A percentile compares a stretch with the other conserved stretches of the same genome.
Conservation (phyloP, 257 asterid genomes). For the Plantago elongata region DNA sequence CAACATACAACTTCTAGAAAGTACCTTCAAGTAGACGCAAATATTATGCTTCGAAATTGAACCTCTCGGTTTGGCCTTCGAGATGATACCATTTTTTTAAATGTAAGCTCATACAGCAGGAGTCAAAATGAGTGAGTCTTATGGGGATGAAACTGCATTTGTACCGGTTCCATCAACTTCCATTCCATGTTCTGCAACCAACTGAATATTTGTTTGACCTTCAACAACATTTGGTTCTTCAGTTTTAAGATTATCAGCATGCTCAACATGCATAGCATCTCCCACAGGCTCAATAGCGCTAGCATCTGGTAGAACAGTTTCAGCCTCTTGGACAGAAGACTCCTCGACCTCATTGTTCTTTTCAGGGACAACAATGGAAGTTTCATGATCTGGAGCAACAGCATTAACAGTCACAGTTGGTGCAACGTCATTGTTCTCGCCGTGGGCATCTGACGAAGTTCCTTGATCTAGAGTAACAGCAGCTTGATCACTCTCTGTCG, state of each 20-base stretch:
- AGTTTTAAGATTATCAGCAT: slow-evolving; percentile 23
- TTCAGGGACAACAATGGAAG: background rate
- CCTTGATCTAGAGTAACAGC: slow-evolving; percentile 20
- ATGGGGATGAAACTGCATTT: slow-evolving; percentile 12
- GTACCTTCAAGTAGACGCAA: too few relatives aligned
- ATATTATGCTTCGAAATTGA: too few relatives aligned
- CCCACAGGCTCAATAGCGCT: slow-evolving; percentile 16
- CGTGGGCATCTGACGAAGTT: slow-evolving; percentile 9
- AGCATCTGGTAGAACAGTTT: slow-evolving; percentile 1
- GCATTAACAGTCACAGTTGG: slow-evolving; percentile 13
- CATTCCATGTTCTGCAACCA: slow-evolving; percentile 9
- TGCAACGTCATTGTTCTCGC: slow-evolving; percentile 5
- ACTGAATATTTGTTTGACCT: background rate
- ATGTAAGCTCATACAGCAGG: slow-evolving; percentile 6
- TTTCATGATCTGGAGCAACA: slow-evolving; percentile 23
- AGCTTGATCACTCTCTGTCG: slow-evolving; percentile 19
- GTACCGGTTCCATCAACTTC: slow-evolving; percentile 17
- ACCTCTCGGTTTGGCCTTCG: too few relatives aligned
- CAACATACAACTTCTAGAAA: too few relatives aligned
- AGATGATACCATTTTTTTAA: background rate
- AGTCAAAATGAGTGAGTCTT: slow-evolving; percentile 11
- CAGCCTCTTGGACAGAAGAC: slow-evolving; percentile 13
- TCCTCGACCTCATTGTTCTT: slow-evolving; percentile 8
- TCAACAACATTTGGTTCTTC: slow-evolving; percentile 18
- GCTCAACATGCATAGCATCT: slow-evolving; percentile 17